phyloP scores from a whole-genome alignment of 2,329 filamentous ascomycete genomes.

The Clarireedia homoeocarpa region DNA sequence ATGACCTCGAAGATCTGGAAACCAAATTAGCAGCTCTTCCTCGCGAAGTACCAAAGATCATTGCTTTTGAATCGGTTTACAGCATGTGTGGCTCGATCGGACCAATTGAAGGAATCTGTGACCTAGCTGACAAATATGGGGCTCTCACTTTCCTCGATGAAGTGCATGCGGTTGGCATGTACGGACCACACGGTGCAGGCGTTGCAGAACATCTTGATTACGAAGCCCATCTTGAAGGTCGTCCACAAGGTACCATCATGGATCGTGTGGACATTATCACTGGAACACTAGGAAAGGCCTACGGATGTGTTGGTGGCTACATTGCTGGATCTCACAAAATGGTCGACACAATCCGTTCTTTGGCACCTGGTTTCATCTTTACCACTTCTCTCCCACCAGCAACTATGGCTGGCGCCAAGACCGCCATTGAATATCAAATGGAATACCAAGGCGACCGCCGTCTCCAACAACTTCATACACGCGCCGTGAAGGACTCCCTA shows the following conservation, averaged over 20 bases:
- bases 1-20: slow-evolving; percentile 89
- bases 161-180: slow-evolving; percentile 99
- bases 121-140: slow-evolving; percentile 94
- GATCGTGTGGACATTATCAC: slow-evolving; percentile 97
- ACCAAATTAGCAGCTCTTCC: slow-evolving; percentile 85
- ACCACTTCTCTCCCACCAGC: slow-evolving; percentile 93
- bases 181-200: slow-evolving; percentile 88
- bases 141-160: slow-evolving; percentile 97
- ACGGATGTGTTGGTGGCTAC: slow-evolving; percentile 95
- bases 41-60: slow-evolving; percentile 84
- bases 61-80: slow-evolving; percentile 97
- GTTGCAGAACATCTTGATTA: slow-evolving; percentile 97
- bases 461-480: slow-evolving; percentile 92
- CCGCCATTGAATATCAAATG: slow-evolving; percentile 92
- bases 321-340: slow-evolving; percentile 84
- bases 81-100: slow-evolving; percentile 98
- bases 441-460: slow-evolving; percentile 76
- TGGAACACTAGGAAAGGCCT: slow-evolving; percentile 93
- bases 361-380: slow-evolving; percentile 97
- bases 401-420: slow-evolving; percentile 88
- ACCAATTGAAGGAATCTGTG: slow-evolving; percentile 91
- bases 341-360: slow-evolving; percentile 86
- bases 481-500: slow-evolving; percentile 82
- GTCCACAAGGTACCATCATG: slow-evolving; percentile 76
- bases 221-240: slow-evolving; percentile 70